Evolutionary conservation across 352 stramenopile genomes (phyloP), one percentile per base, ranked within the genome.

Genomic region (Globisporangium echinulatum): DNA sequence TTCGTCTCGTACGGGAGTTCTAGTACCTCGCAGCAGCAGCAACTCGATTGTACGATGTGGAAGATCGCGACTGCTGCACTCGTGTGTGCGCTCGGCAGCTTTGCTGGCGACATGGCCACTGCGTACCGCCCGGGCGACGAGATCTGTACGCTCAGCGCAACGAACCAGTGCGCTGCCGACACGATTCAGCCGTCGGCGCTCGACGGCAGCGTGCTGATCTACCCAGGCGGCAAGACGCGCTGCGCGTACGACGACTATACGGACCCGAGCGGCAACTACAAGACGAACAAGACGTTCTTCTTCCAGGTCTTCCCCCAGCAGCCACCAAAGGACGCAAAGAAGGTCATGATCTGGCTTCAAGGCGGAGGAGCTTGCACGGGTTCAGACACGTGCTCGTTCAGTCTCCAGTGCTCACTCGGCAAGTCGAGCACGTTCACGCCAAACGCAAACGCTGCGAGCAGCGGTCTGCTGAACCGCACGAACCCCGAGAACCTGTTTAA

Each of bases 241-340:
- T 69, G 63, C 37, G 58, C 58, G 17, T 69, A 67, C 25, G 63
- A 69, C 48, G 54, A 66, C 40, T 69, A 47, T 19, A 55, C 49
- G 25, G 48, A 58, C n/a, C 11, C 40, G 5, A 59, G 55, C 4
- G 51, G 49, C 5, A 25, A 38, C 10, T 71, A 52, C 44, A 57
- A 14, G 15, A 63, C 63, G 8, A 70, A 68, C 52, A 49, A 49
- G 17, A 67, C 69, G 25, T 80, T 57, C 62, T 78, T 76, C 54
- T 82, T 82, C 71, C 71, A 79, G 56, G 62, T 77, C 43, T 80
- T 80, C 50, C 74, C 71, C 25, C 57, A 66, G 49, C 52, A 62
- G 47, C 57, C 64, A 42, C 59, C 69, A 44, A 68, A 73, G 49
- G 67, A 71, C 39, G 7, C 39, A 56, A 68, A 49, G 48, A 82